phyloP scores from a whole-genome alignment of 805 yeast species.

The Cyberlindnera maritima region DNA sequence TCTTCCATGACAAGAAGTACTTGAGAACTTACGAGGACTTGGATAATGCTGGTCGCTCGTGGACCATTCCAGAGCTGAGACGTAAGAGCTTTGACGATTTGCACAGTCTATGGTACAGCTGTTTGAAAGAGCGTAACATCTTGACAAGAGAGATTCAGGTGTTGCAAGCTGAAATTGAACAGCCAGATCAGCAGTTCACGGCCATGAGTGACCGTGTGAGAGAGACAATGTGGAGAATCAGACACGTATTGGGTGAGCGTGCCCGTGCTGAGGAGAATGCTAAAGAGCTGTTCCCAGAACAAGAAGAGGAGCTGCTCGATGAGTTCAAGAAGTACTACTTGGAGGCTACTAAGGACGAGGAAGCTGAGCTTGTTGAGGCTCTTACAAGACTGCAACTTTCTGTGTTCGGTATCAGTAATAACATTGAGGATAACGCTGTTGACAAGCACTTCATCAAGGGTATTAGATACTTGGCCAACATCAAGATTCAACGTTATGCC shows the following conservation, averaged over 20 bases:
- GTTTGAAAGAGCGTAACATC: conserved; percentile 78
- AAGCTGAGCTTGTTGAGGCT: conserved; percentile 59
- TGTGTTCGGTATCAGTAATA: conserved; percentile 77
- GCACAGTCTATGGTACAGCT: conserved; percentile 87
- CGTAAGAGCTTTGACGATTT: conserved; percentile 89
- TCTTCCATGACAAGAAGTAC: conserved; percentile 64
- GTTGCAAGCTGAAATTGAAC: conserved; percentile 42
- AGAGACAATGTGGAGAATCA: conserved; percentile 72
- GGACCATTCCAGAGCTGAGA: conserved; percentile 88
- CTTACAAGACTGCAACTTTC: conserved; percentile 79
- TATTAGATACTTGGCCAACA: conserved; percentile 60
- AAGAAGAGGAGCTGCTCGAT: conserved; percentile 47
- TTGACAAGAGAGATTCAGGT: conserved; percentile 73
- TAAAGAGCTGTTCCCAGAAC: conserved; percentile 40
- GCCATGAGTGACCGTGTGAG: conserved; percentile 41
- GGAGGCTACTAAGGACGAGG: conserved; percentile 50
- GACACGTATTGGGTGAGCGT: conserved; percentile 85
- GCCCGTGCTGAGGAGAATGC: conserved; percentile 67
- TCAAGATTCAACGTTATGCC: conserved; percentile 59
- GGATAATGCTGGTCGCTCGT: conserved; percentile 60
- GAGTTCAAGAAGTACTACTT: conserved; percentile 62
- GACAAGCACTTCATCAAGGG: conserved; percentile 66
- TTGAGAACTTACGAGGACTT: conserved; percentile 58
- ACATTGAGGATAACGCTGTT: conserved; percentile 54
- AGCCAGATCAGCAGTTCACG: conserved; percentile 33